Base-by-base conservation (phyloP, 192 early-diverging fungal genomes). In the Chytriomyces sp. region DNA sequence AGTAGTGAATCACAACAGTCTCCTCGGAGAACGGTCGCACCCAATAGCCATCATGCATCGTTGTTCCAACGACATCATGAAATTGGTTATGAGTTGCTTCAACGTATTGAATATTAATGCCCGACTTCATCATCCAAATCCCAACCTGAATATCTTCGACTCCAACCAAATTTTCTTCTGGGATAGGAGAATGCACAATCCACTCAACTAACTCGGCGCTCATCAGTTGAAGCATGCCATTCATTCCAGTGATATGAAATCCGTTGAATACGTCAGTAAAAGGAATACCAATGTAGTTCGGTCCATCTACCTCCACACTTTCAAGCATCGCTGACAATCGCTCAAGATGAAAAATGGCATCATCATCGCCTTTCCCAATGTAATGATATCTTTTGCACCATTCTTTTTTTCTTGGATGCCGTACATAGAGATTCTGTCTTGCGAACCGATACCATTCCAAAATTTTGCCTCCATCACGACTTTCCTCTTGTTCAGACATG, bases 1-100 rank as follows among this genome's bases (percentile, higher is more conserved):
- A 60, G 37, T 32, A 60, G 22, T 60, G 58, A 60, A 60, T 36
- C 25, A 60, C 58, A 8, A 60, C 58, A 28, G 28, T 56, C 26
- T 6, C 54, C 5, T 17, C 26, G 6, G 54, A 22, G 26, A 56
- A 22, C 5, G 10, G 14, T 6, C 7, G 7, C 17, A 22, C 54
- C 6, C 28, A 32, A 25, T 60, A 10, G 5, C 32, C 32, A 32
- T 25, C 22, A 33, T 36, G 31, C 32, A 30, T 25, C 33, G 10
- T 26, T 60, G 31, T 30, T 14, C 31, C 31, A 33, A 36, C 31
- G 5, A 36, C 32, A 5, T 36, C 58, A 60, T 34, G 8, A 6
- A 36, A 36, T 10, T 19, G 19, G 37, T 60, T 60, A 33, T 60
- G 58, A 60, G 37, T 36, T 36, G 31, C 58, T 12, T 60, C 14